phyloP scores from a whole-genome alignment of 2,329 filamentous ascomycete species.

The Diaporthe amygdali region DNA sequence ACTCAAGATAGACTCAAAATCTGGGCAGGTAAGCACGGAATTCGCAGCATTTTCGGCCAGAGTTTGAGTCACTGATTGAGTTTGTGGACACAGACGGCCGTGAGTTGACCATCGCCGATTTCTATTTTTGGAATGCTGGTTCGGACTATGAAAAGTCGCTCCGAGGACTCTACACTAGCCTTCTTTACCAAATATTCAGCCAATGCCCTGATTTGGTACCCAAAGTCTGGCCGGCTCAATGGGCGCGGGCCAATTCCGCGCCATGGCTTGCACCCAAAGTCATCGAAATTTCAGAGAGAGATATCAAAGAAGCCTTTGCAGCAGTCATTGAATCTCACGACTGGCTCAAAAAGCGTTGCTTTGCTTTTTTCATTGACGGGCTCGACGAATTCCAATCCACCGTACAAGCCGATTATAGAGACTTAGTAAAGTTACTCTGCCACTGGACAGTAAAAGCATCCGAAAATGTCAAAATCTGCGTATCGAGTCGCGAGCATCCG shows the following conservation, averaged over 20 bases:
- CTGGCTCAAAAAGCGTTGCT: neutral
- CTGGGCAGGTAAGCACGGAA: neutral
- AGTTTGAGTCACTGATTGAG: neutral
- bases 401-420: neutral
- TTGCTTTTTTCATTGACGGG: neutral
- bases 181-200: neutral
- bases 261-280: neutral
- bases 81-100: neutral
- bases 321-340: neutral
- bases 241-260: neutral
- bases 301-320: neutral
- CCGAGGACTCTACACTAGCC: neutral
- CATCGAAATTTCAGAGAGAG: neutral
- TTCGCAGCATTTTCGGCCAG: neutral
- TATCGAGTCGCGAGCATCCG: slow-evolving; percentile 7
- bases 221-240: neutral
- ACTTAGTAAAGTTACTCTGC: neutral
- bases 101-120: neutral
- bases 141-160: slow-evolving; percentile 10
- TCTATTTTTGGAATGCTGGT: slow-evolving; percentile 7
- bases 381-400: slow-evolving; percentile 9
- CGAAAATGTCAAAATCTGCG: neutral
- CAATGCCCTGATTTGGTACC: neutral
- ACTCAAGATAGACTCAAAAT: neutral
- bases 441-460: neutral